A percentile compares a stretch with the other conserved stretches of the same genome.
Evolutionary conservation across 192 early-diverging fungal species (phyloP).

Genomic region (Mortierella claussenii): DNA sequence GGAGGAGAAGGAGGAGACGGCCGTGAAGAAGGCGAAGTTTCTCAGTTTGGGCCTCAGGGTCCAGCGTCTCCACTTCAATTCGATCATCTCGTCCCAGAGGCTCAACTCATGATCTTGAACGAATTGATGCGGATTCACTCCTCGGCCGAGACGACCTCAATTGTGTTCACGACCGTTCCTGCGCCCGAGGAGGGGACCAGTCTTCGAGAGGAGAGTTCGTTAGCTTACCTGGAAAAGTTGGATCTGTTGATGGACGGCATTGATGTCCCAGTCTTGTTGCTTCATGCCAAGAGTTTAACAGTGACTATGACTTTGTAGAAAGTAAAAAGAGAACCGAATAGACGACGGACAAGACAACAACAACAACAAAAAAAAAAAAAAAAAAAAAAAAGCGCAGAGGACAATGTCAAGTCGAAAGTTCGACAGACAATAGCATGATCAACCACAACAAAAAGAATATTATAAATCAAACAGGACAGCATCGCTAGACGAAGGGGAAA

Average conservation of each 20-base stretch:
- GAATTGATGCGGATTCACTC: constrained; percentile 69
- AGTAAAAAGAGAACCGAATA: neutral
- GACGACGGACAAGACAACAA: too few relatives aligned
- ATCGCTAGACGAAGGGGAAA: too few relatives aligned
- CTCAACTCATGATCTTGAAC: constrained; percentile 70
- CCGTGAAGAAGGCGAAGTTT: too few relatives aligned
- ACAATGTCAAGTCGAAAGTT: too few relatives aligned
- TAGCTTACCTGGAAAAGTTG: constrained; percentile 64
- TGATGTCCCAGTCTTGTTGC: constrained; percentile 69
- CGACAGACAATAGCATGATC: too few relatives aligned
- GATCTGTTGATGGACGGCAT: constrained; percentile 44
- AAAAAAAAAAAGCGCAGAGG: too few relatives aligned
- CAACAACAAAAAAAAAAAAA: too few relatives aligned
- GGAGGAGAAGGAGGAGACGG: too few relatives aligned
- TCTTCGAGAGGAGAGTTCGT: constrained; percentile 45
- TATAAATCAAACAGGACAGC: too few relatives aligned
- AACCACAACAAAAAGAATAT: too few relatives aligned
- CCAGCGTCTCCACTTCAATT: constrained; percentile 62
- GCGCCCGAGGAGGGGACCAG: constrained; percentile 65
- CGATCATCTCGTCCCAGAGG: constrained; percentile 59
- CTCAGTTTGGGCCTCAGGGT: too few relatives aligned
- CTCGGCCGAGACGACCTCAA: constrained; percentile 54
- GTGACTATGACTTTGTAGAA: constrained; percentile 69
- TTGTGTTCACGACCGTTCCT: constrained; percentile 70
- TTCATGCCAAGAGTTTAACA: constrained; percentile 73